A percentile compares a stretch with the other conserved stretches of the same genome.
Conservation (phyloP, 768 basidiomycete species). For the Pisolithus orientalis region DNA sequence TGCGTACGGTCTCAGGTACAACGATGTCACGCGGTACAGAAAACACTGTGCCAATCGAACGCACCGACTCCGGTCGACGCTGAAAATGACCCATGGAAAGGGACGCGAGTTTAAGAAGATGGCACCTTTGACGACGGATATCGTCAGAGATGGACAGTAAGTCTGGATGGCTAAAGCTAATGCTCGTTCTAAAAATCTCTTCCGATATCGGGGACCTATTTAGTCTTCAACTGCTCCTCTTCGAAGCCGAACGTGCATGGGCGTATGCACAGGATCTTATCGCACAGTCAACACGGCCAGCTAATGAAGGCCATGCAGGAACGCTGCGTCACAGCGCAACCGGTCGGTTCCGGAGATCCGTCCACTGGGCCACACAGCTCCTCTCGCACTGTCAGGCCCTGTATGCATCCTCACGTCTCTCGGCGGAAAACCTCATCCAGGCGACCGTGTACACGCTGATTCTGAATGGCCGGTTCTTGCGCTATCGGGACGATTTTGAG, state of each 20-base stretch:
- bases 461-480: constrained; percentile 76
- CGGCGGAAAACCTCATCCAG: constrained; percentile 58
- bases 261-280: constrained; percentile 80
- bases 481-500: constrained; percentile 70
- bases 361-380: constrained; percentile 72
- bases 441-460: constrained; percentile 73
- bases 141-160: constrained; percentile 80
- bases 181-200: neutral
- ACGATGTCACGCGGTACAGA: constrained; percentile 84
- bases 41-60: constrained; percentile 91
- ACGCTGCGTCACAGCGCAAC: constrained; percentile 69
- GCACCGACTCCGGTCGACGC: constrained; percentile 75
- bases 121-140: constrained; percentile 61
- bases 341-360: constrained; percentile 72
- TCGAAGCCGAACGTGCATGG: constrained; percentile 92
- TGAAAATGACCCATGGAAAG: constrained; percentile 87
- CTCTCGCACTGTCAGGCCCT: constrained; percentile 67
- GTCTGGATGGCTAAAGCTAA: constrained; percentile 17
- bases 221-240: constrained; percentile 77
- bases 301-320: constrained; percentile 44
- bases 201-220: too few species aligned
- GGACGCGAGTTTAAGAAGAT: constrained; percentile 87
- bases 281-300: constrained; percentile 42
- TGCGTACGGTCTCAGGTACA: constrained; percentile 87
- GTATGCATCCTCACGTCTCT: constrained; percentile 45